Evolutionary conservation across 495 filamentous ascomycete genomes (phyloP), one percentile per base, ranked within the genome.

Genomic region (Letharia lupina): DNA sequence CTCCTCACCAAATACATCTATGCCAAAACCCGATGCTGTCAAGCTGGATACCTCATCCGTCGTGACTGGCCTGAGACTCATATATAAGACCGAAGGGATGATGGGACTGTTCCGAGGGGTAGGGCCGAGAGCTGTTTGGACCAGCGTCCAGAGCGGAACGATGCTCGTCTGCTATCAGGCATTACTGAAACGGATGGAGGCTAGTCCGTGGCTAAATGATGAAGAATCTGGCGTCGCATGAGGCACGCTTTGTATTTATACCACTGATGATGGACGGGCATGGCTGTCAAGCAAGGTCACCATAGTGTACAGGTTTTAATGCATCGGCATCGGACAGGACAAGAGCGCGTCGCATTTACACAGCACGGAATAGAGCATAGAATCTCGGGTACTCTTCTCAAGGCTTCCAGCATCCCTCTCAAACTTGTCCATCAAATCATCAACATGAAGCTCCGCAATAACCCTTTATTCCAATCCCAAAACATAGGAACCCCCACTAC

Each of bases 151-250:
- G 77, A 94, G 90, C 72, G 90, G 93, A 35, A 96, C 92, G 60
- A 98, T 98, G 94, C 77, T 98, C 70, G 91, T 98, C 64, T 79
- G 96, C 76, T 98, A 98, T 75, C 95, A 98, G 77, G 87, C 84
- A 64, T 78, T 98, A 60, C 75, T 98, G 71, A 87, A 88, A 73
- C 84, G 85, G 78, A 79, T 96, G 70, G 89, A 91, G 62, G 67
- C 74, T 13, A 78, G 77, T 64, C 72, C 80, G 31, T 63, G 73
- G 45, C 31, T 72, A 33, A 74, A 70, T 28, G 16, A 44, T 15
- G 70, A 66, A 15, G 69, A 62, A 23, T 42, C 33, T 8, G 40
- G 60, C 28, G 41, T 48, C 54, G 65, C 63, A 31, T 72, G 20
- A 62, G 20, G 41, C 35, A 35, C 28, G 28, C 23, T 13, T 15